Evolutionary conservation across 495 filamentous ascomycete genomes (phyloP).

Genomic region (Trichocladium uniseriatum): DNA sequence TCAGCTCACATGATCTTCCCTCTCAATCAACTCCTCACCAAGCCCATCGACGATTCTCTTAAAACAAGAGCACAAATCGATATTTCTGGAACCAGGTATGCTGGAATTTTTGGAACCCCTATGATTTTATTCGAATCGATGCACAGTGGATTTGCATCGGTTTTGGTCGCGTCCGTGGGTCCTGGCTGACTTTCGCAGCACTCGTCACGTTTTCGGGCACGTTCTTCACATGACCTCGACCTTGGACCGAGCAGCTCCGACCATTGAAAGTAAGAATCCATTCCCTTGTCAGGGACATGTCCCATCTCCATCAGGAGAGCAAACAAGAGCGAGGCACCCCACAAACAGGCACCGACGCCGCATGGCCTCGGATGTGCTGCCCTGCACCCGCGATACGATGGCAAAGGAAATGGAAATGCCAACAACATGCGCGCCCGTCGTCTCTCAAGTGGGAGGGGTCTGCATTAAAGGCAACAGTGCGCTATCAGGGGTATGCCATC

Average conservation of each 20-base stretch:
- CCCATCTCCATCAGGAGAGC: not conserved
- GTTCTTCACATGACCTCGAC: slow-evolving; percentile 35
- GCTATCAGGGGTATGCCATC: not conserved
- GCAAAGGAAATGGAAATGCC: no score
- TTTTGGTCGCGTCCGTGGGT: slow-evolving; percentile 4
- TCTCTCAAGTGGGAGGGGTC: slow-evolving; percentile 1
- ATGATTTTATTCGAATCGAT: not conserved
- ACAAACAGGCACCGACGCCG: not conserved
- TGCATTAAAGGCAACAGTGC: not conserved
- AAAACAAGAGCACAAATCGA: slow-evolving; percentile 2
- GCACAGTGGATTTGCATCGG: slow-evolving; percentile 5
- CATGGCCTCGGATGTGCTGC: no score
- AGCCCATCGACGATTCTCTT: slow-evolving; percentile 2
- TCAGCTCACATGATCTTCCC: slow-evolving; percentile 28
- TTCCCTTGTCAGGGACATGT: not conserved
- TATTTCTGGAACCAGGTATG: slow-evolving; percentile 18
- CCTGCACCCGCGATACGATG: not conserved
- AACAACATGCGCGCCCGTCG: not conserved
- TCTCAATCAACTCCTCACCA: slow-evolving; percentile 22
- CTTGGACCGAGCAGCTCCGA: slow-evolving; percentile 20
- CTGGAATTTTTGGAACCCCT: not conserved
- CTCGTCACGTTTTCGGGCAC: slow-evolving; percentile 32
- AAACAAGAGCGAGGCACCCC: not conserved
- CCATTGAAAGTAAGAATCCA: slow-evolving; percentile 18
- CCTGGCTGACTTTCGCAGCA: slow-evolving; percentile 18